Conservation (phyloP, 2,329 filamentous ascomycete genomes). For the Colletotrichum sidae region DNA sequence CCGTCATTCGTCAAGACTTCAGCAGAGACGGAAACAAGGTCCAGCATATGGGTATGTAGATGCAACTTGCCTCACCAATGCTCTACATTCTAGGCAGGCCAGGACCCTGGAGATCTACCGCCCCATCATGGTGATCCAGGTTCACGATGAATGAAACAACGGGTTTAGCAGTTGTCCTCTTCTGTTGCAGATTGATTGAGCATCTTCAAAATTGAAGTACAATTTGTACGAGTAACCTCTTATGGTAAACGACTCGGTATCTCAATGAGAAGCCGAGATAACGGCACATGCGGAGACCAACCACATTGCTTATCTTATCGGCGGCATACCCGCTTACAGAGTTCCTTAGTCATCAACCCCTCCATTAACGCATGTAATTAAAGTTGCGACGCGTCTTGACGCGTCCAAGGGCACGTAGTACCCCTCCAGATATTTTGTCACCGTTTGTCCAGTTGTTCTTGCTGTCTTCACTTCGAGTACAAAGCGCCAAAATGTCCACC, state of each 20-base stretch:
- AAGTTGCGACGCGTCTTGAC: conserved; percentile 28
- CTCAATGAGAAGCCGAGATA: no score
- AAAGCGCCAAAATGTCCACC: conserved; percentile 10
- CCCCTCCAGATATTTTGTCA: background rate
- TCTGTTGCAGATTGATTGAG: background rate
- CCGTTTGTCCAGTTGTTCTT: conserved; percentile 19
- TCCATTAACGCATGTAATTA: conserved; percentile 20
- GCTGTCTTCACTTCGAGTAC: conserved; percentile 14
- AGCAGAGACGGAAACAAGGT: conserved; percentile 30
- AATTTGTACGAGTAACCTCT: no score
- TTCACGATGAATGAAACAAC: background rate
- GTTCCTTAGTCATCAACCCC: conserved; percentile 27
- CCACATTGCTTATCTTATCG: no score
- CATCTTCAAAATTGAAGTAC: background rate
- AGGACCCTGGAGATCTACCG: conserved; percentile 8
- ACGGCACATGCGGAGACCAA: no score
- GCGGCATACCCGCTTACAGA: no score
- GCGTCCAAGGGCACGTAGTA: conserved; percentile 12
- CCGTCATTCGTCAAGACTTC: conserved; percentile 21
- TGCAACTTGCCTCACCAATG: conserved; percentile 11
- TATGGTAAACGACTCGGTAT: no score
- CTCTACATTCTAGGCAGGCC: conserved; percentile 10
- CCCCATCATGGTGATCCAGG: conserved; percentile 12
- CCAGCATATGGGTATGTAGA: conserved; percentile 14
- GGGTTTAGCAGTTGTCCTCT: no score